Evolutionary conservation across 768 basidiomycete species (phyloP), one percentile per base, ranked within the genome.

Genomic region (Inosperma sp.): DNA sequence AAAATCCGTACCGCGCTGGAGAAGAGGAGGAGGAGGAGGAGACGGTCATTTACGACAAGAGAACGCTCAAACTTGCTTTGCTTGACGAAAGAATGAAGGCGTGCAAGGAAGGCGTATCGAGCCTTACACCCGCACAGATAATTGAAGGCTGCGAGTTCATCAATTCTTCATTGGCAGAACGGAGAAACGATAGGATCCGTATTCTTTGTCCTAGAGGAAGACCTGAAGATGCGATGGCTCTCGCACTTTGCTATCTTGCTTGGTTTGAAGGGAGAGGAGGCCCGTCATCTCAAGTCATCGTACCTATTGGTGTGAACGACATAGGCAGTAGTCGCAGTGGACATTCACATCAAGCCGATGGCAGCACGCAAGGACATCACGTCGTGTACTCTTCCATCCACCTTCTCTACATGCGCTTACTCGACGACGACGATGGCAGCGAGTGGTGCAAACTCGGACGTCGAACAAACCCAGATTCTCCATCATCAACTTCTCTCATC

Each of bases 361-460:
- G 21, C 19, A 25, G 19, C 22, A 49, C 23, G 22, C 34, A 35
- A 13, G 9, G 3, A 21, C 4, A 21, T 5, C 17, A n/a, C n/a
- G 29, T 7, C 9, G 16, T 13, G 34, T 54, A 54, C 6, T 43
- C 53, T 0, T 17, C 53, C 19, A 31, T 46, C 1, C 56, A 58
- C 25, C 29, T 10, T 0, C 33, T 58, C 2, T 46, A 54, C 12
- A 58, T 58, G 56, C 47, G 47, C 1, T 47, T 58, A 19, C 51
- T 58, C 14, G 58, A 56, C 22, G 55, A 56, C 19, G 58, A 31
- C 14, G 13, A 48, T 25, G 51, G 46, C 1, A 13, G n/a, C n/a
- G n/a, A n/a, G n/a, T n/a, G n/a, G n/a, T n/a, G n/a, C n/a, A n/a
- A n/a, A n/a, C n/a, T n/a, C n/a, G n/a, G n/a, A n/a, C n/a, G n/a